Conservation (phyloP, 306 rosid species). For the Acacia melanoxylon region DNA sequence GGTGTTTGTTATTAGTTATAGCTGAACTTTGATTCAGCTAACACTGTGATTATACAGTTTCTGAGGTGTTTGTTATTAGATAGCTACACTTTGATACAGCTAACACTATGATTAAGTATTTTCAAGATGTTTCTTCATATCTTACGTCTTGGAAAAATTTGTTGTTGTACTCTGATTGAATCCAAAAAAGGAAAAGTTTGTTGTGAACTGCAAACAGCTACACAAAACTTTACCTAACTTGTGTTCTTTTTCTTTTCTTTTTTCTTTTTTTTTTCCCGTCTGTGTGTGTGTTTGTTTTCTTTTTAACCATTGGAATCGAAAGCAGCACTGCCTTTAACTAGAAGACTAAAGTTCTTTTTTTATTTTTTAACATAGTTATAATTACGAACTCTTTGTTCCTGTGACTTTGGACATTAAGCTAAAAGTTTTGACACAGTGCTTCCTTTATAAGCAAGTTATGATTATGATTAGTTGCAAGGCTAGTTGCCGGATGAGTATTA, state of each 20-base stretch:
- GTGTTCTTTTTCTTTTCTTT: background rate
- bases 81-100: background rate
- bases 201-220: background rate
- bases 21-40: no score
- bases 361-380: background rate
- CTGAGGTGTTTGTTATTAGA: background rate
- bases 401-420: background rate
- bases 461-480: background rate
- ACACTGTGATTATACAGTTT: background rate
- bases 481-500: slow-evolving; percentile 14
- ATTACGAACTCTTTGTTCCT: background rate
- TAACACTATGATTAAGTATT: background rate
- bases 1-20: no score
- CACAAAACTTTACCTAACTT: background rate
- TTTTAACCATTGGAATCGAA: background rate
- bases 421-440: background rate
- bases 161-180: no score
- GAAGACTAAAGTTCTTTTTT: background rate
- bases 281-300: background rate
- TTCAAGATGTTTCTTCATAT: background rate
- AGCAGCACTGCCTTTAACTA: background rate
- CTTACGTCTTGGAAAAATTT: background rate
- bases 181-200: background rate
- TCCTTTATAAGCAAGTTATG: background rate
- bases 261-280: no score